A percentile compares a stretch with the other conserved stretches of the same genome.
These are phyloP conservation scores for Senna tora DNA, from an alignment of 306 rosid genomes.

Conservation along the genomic window DNA sequence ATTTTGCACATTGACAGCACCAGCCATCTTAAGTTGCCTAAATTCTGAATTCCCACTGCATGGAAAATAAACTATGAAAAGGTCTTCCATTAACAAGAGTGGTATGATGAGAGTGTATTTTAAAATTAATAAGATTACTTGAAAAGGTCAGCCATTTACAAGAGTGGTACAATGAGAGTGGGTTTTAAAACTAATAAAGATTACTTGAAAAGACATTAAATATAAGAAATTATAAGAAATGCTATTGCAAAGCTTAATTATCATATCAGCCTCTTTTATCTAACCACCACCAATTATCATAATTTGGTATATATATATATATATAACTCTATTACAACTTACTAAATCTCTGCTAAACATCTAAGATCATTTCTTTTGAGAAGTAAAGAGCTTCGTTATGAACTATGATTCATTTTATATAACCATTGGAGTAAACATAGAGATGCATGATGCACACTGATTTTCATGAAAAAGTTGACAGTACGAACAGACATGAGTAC, in stretches of 20 bases:
- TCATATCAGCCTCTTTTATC: not conserved
- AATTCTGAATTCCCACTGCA: not conserved
- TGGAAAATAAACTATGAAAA: not conserved
- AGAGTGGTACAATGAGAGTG: not conserved
- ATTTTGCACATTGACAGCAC: not conserved
- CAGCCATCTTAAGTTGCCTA: not conserved
- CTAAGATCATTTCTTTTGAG: not conserved
- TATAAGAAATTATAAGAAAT: not conserved
- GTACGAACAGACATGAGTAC: slow-evolving; percentile 35
- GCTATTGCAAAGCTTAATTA: not conserved
- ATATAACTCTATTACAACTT: not conserved
- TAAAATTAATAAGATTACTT: slow-evolving; percentile 8
- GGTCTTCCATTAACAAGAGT: not conserved
- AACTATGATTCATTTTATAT: not conserved
- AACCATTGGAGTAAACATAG: not conserved
- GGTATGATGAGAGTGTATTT: not conserved
- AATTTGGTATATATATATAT: not conserved
- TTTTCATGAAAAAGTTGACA: slow-evolving; percentile 10
- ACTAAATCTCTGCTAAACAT: not conserved
- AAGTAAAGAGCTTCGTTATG: not conserved
- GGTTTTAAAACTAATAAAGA: not conserved
- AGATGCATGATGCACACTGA: not conserved
- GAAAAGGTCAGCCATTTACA: not conserved
- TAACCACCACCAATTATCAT: not conserved
- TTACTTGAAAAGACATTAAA: not conserved